Base-by-base conservation (phyloP, 768 basidiomycete species). In the Sporobolomyces pararoseus region DNA sequence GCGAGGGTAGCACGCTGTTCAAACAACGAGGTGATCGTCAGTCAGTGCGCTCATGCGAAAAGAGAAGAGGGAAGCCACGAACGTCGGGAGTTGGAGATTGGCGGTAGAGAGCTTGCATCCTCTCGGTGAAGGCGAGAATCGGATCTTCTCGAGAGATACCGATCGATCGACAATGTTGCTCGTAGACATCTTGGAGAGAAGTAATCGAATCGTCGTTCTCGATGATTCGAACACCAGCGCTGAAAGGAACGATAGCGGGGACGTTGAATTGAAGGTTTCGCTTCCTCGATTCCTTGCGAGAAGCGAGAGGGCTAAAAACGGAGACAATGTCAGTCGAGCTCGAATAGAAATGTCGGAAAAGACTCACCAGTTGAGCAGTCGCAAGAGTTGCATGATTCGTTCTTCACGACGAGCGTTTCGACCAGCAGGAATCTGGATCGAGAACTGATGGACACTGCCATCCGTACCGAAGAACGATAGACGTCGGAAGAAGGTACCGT, bases 361-460 rank as follows among this genome's bases (percentile, higher is more conserved):
- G n/a, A n/a, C 85, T 49, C 71, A 94, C 93, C 87, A 86, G 77
- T 96, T 97, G 80, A 98, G 90, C 63, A 89, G 90, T n/a, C 96
- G 86, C 81, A 95, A 89, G 25, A 96, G 81, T 76, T 97, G 92
- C 79, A 89, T 88, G 51, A 95, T 86, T 58, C 90, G 84, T 76
- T 99, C 95, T 81, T 99, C 95, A 37, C 96, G 85, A 31, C 96
- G 87, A 75, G 87, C 88, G 74, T 90, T 89, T 25, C 92, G 84
- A 60, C 87, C 86, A 39, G 89, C 86, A 14, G 94, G 93, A 57
- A 90, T 82, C 78, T 99, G 96, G 7, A 95, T 90, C 37, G 88
- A 86, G 79, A 98, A 99, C 2, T 90, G 87, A 37, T 89, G 90
- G 58, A 81, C 85, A n/a, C 90, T 88, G 71, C 91, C 90, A 78